These are phyloP conservation scores for Primulina eburnea DNA, from an alignment of 257 asterid genomes.

Conservation along the genomic window DNA sequence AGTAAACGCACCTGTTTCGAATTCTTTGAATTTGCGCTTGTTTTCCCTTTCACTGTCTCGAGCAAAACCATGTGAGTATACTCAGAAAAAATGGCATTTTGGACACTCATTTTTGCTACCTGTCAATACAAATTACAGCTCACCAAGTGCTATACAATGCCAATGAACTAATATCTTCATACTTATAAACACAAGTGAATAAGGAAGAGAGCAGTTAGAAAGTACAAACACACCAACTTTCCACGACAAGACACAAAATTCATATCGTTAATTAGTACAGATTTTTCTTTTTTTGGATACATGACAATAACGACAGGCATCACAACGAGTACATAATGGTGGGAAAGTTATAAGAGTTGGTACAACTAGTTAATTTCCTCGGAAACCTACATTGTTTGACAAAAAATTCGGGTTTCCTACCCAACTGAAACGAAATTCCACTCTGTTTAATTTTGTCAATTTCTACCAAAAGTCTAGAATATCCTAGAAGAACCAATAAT, in stretches of 20 bases:
- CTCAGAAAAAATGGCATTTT: constrained; percentile 56
- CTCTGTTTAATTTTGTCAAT: too few relatives aligned
- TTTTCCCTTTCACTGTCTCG: constrained; percentile 42
- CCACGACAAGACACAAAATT: background rate
- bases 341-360: too few relatives aligned
- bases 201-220: constrained; percentile 2
- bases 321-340: too few relatives aligned
- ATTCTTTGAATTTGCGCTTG: constrained; percentile 32
- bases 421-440: too few relatives aligned
- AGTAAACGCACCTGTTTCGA: constrained; percentile 42
- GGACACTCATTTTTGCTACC: constrained; percentile 72
- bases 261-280: background rate
- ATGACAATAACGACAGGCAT: too few relatives aligned
- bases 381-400: too few relatives aligned
- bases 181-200: background rate
- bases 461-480: too few relatives aligned
- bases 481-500: too few relatives aligned
- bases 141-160: constrained; percentile 14
- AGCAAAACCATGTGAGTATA: constrained; percentile 57
- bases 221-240: background rate
- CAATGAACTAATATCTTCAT: background rate
- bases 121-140: constrained; percentile 33
- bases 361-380: too few relatives aligned
- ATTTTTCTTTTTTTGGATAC: too few relatives aligned
- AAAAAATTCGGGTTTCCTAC: too few relatives aligned